Evolutionary conservation across 2,329 filamentous ascomycete species (phyloP).

Genomic region (Didymella pomorum): DNA sequence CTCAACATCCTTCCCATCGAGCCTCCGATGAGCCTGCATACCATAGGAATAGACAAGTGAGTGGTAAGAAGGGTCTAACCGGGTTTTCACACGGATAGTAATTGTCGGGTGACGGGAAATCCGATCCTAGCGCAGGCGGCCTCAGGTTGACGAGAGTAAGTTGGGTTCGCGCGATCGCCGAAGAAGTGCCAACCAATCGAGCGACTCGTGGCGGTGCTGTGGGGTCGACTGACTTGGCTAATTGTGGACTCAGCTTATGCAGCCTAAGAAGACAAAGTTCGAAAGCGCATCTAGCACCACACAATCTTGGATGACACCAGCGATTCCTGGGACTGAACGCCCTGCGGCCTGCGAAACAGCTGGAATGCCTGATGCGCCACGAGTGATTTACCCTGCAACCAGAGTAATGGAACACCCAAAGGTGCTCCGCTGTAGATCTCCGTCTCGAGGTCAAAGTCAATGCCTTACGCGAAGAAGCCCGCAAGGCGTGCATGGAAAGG

Average conservation of each 20-base stretch:
- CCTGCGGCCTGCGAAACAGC: not conserved
- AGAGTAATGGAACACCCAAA: not conserved
- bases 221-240: no score
- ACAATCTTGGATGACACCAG: not conserved
- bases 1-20: not conserved
- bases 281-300: not conserved
- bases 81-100: not conserved
- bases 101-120: not conserved
- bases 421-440: not conserved
- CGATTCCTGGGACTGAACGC: not conserved
- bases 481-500: not conserved
- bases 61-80: not conserved
- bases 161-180: no score
- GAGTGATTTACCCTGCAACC: not conserved
- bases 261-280: not conserved
- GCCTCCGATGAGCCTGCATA: not conserved
- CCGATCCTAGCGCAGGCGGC: slow-evolving; percentile 1
- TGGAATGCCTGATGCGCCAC: not conserved
- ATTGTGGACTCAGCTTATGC: not conserved
- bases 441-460: not conserved
- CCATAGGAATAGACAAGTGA: no score
- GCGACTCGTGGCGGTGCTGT: no score
- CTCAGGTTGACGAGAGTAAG: not conserved
- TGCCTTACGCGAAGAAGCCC: not conserved
- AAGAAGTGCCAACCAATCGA: no score